Evolutionary conservation across 2,329 filamentous ascomycete genomes (phyloP).

Genomic region (Penicillium nordicum): DNA sequence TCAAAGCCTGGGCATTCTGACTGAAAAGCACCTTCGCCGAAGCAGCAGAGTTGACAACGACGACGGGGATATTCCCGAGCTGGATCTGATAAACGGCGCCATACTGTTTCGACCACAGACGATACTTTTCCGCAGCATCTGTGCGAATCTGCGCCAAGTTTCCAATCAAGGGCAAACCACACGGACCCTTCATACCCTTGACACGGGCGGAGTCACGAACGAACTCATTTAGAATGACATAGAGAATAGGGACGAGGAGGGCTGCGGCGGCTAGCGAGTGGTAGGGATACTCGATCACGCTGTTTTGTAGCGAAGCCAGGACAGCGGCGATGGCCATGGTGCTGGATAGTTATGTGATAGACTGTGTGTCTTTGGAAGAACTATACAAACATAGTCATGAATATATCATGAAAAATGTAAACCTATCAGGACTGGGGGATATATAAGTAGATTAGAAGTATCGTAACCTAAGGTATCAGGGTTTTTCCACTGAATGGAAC

Average conservation of each 20-base stretch:
- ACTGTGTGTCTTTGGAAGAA: background rate
- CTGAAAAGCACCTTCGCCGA: conserved; percentile 52
- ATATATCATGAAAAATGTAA: background rate
- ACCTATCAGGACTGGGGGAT: background rate
- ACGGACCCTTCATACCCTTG: conserved; percentile 48
- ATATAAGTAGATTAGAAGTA: background rate
- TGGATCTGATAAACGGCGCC: conserved; percentile 57
- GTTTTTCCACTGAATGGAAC: conserved; percentile 10
- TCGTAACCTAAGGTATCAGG: background rate
- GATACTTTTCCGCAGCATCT: conserved; percentile 57
- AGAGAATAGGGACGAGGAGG: conserved; percentile 39
- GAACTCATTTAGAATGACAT: conserved; percentile 51
- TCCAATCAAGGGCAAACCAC: conserved; percentile 53
- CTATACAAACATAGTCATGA: background rate
- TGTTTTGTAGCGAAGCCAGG: conserved; percentile 22
- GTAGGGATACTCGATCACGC: conserved; percentile 17
- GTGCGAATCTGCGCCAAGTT: conserved; percentile 55
- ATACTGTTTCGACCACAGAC: conserved; percentile 51
- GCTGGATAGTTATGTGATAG: background rate
- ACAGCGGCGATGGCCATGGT: conserved; percentile 29
- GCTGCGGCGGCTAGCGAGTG: conserved; percentile 18
- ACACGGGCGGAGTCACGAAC: conserved; percentile 47
- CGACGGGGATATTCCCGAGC: conserved; percentile 55
- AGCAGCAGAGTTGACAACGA: conserved; percentile 55
- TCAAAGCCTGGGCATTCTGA: conserved; percentile 53